A percentile compares a stretch with the other conserved stretches of the same genome.
Conservation (phyloP, 2,329 filamentous ascomycete genomes). For the Helicocarpus griseus region DNA sequence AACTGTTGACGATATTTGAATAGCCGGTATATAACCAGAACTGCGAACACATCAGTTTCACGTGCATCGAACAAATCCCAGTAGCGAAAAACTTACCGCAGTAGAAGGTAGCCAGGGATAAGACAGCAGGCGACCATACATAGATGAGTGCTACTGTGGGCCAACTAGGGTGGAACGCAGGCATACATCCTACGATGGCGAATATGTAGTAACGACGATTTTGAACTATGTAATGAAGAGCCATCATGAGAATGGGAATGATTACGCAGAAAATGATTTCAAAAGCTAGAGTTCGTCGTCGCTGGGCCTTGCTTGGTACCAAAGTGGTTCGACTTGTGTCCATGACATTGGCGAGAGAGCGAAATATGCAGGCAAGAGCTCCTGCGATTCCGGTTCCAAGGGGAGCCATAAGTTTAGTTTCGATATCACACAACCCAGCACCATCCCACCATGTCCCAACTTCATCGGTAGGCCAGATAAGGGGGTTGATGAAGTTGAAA, state of each 20-base stretch:
- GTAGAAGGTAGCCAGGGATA: conserved; percentile 45
- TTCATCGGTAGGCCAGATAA: conserved; percentile 56
- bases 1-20: conserved; percentile 51
- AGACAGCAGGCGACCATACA: conserved; percentile 49
- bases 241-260: conserved; percentile 46
- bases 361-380: conserved; percentile 48
- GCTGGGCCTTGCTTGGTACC: conserved; percentile 40
- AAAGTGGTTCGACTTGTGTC: conserved; percentile 48
- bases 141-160: conserved; percentile 43
- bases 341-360: conserved; percentile 50
- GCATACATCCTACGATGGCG: conserved; percentile 50
- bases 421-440: conserved; percentile 53
- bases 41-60: conserved; percentile 29
- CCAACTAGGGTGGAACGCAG: conserved; percentile 49
- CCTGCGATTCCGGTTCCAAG: conserved; percentile 44
- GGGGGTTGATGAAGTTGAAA: conserved; percentile 50
- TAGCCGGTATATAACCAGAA: conserved; percentile 51
- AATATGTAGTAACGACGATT: conserved; percentile 48
- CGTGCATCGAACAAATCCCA: neutral
- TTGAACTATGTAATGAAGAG: conserved; percentile 52
- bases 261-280: conserved; percentile 48
- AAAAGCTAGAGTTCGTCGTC: conserved; percentile 36
- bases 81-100: conserved; percentile 39
- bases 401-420: conserved; percentile 49
- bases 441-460: conserved; percentile 48